Percentiles rank a stretch among this genome's conserved stretches.
These are phyloP conservation scores for Aspergillus piperis DNA, from an alignment of 2,329 filamentous ascomycete species.

Conservation along the genomic window DNA sequence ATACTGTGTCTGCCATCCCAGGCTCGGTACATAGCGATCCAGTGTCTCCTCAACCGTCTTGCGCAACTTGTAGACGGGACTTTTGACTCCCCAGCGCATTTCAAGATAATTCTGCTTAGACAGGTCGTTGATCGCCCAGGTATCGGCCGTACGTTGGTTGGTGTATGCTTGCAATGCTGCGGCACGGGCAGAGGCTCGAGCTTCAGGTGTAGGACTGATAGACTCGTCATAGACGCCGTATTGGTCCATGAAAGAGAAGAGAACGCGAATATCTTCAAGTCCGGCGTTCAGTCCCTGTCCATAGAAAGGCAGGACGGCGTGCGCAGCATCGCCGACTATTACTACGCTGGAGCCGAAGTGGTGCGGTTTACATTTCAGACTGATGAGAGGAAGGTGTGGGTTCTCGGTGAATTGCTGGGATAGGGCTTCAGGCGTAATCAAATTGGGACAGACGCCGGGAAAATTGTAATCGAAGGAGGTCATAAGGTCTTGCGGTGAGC, in stretches of 20 bases:
- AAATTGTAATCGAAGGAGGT: conserved; percentile 85
- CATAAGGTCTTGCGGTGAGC: conserved; percentile 67
- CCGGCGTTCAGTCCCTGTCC: conserved; percentile 98
- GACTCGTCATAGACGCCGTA: conserved; percentile 50
- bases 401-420: conserved; percentile 74
- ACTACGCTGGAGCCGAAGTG: conserved; percentile 76
- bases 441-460: conserved; percentile 71
- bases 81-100: conserved; percentile 85
- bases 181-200: conserved; percentile 45
- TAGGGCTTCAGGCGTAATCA: conserved; percentile 64
- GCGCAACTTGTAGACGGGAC: conserved; percentile 72
- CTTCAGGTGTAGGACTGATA: conserved; percentile 36
- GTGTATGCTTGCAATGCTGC: conserved; percentile 73
- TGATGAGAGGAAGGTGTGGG: conserved; percentile 89
- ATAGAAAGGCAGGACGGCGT: conserved; percentile 98
- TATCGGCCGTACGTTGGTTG: conserved; percentile 70
- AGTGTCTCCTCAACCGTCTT: conserved; percentile 86
- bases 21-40: conserved; percentile 69
- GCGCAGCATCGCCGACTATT: conserved; percentile 89
- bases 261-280: conserved; percentile 85
- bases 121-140: conserved; percentile 87
- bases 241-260: conserved; percentile 80
- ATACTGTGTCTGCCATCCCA: conserved; percentile 93
- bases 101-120: conserved; percentile 90
- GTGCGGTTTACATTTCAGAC: conserved; percentile 87